A percentile compares a stretch with the other conserved stretches of the same genome.
Evolutionary conservation across 2,329 filamentous ascomycete species (phyloP).

Genomic region (Fusarium redolens): DNA sequence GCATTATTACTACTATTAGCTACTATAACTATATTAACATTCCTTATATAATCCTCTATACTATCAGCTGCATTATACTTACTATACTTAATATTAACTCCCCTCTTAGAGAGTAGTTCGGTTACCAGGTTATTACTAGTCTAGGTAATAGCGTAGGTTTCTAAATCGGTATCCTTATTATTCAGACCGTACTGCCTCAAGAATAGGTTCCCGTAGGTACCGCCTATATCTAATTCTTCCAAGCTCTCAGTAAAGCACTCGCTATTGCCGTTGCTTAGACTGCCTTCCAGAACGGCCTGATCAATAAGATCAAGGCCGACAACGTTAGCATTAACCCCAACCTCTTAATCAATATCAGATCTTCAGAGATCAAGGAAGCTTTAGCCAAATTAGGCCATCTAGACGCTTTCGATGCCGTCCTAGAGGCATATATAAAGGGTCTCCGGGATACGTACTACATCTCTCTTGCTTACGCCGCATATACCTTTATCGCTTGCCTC

Average conservation of each 20-base stretch:
- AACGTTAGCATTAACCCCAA: slow-evolving; percentile 58
- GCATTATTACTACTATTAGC: slow-evolving; percentile 55
- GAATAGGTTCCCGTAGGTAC: slow-evolving; percentile 63
- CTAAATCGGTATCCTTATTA: slow-evolving; percentile 60
- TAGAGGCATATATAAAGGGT: slow-evolving; percentile 61
- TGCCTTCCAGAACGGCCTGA: slow-evolving; percentile 74
- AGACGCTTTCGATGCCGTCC: slow-evolving; percentile 55
- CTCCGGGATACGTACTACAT: slow-evolving; percentile 65
- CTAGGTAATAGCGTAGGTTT: slow-evolving; percentile 63
- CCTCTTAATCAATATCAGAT: slow-evolving; percentile 64
- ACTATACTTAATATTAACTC: slow-evolving; percentile 63
- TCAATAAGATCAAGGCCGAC: slow-evolving; percentile 59
- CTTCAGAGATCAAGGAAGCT: slow-evolving; percentile 59
- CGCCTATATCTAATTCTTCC: slow-evolving; percentile 69
- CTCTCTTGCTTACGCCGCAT: slow-evolving; percentile 58
- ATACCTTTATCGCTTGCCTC: slow-evolving; percentile 57
- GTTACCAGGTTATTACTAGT: slow-evolving; percentile 69
- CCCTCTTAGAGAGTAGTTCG: slow-evolving; percentile 63
- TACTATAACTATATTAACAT: slow-evolving; percentile 57
- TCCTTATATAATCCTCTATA: slow-evolving; percentile 53
- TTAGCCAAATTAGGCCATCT: slow-evolving; percentile 55
- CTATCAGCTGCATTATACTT: slow-evolving; percentile 65
- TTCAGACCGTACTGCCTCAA: slow-evolving; percentile 63
- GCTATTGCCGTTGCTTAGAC: slow-evolving; percentile 74
- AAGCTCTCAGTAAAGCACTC: slow-evolving; percentile 66